These are phyloP conservation scores for Alternaria longipes DNA, from an alignment of 2,329 filamentous ascomycete species.

Conservation along the genomic window DNA sequence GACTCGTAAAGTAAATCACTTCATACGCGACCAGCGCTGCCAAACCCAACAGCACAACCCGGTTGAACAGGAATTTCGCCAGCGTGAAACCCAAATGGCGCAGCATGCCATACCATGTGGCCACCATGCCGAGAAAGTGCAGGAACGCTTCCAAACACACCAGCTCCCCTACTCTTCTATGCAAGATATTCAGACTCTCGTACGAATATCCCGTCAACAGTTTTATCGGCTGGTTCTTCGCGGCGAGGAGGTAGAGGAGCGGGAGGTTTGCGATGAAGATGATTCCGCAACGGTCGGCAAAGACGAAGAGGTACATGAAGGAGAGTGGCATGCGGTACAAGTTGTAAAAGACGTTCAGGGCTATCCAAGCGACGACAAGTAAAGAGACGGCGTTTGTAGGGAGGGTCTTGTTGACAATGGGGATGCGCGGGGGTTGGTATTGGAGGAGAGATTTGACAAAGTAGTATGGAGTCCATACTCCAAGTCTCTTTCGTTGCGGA, in stretches of 20 bases:
- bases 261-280: conserved; percentile 63
- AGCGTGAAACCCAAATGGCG: conserved; percentile 61
- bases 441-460: conserved; percentile 53
- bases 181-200: conserved; percentile 71
- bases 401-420: conserved; percentile 65
- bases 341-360: conserved; percentile 67
- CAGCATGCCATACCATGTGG: conserved; percentile 64
- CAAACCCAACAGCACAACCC: conserved; percentile 64
- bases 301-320: conserved; percentile 63
- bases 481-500: conserved; percentile 9
- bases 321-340: conserved; percentile 62
- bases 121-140: conserved; percentile 65
- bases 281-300: conserved; percentile 66
- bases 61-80: conserved; percentile 60
- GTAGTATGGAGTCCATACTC: conserved; percentile 33
- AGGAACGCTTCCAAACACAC: conserved; percentile 68
- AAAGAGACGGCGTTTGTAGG: conserved; percentile 67
- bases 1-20: conserved; percentile 68
- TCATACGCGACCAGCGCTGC: conserved; percentile 67
- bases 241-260: conserved; percentile 69
- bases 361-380: conserved; percentile 61
- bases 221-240: conserved; percentile 72
- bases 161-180: conserved; percentile 69
- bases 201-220: conserved; percentile 71
- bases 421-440: conserved; percentile 67